Percentiles rank a stretch among this genome's conserved stretches.
phyloP scores from a whole-genome alignment of 306 rosid species.

The Nissolia schottii region DNA sequence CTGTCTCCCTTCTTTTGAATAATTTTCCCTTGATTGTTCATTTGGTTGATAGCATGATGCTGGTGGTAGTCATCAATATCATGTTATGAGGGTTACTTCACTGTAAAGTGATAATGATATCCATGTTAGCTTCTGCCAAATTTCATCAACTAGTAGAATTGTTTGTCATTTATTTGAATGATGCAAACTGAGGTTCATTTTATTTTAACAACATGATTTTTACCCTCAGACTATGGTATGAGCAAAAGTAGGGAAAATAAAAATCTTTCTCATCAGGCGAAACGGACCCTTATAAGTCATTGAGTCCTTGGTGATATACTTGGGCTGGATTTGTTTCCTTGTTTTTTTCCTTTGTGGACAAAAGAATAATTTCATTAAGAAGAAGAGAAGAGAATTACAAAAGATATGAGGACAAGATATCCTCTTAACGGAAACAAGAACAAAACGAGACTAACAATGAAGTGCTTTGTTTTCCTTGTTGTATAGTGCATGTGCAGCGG shows the following conservation, averaged over 20 bases:
- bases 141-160: neutral
- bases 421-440: too few species aligned
- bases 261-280: too few species aligned
- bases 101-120: neutral
- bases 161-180: neutral
- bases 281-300: too few species aligned
- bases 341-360: conserved; percentile 25
- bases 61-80: neutral
- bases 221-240: too few species aligned
- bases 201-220: too few species aligned
- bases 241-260: too few species aligned
- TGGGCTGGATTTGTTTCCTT: conserved; percentile 18
- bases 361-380: too few species aligned
- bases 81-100: neutral
- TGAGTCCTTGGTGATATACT: neutral
- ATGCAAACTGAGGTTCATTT: too few species aligned
- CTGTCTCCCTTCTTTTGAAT: neutral
- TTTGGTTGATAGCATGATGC: neutral
- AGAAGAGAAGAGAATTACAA: too few species aligned
- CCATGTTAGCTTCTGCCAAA: neutral
- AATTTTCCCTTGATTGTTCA: neutral
- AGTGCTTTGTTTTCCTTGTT: conserved; percentile 25
- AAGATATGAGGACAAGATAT: too few species aligned
- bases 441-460: too few species aligned
- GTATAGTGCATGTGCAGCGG: conserved; percentile 96